Percentiles rank a stretch among this genome's conserved stretches.
Evolutionary conservation across 495 filamentous ascomycete genomes (phyloP).

Genomic region (Penicillium simplicissimum): DNA sequence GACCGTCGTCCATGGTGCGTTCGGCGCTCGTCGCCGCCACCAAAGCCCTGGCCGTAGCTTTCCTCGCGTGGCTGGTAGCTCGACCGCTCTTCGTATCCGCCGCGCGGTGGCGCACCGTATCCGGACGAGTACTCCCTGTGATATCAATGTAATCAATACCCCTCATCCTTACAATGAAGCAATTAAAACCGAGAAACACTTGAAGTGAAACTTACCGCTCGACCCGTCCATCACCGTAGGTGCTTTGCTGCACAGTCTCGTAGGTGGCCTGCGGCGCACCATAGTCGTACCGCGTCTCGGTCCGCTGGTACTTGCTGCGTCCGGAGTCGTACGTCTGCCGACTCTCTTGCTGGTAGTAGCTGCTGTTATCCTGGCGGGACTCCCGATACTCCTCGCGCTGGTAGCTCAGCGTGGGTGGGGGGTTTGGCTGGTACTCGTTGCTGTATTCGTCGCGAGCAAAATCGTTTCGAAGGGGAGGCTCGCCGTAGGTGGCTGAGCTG

Average conservation of each 20-base stretch:
- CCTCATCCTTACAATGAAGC: neutral
- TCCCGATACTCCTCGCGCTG: conserved; percentile 28
- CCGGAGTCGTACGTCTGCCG: conserved; percentile 18
- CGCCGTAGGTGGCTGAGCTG: conserved; percentile 5
- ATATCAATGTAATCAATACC: conserved; percentile 14
- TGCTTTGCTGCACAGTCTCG: conserved; percentile 11
- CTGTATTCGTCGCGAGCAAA: conserved; percentile 9
- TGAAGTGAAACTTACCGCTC: conserved; percentile 21
- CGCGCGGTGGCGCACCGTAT: conserved; percentile 21
- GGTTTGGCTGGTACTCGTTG: neutral
- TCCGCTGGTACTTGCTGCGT: conserved; percentile 22
- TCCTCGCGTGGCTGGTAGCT: conserved; percentile 20
- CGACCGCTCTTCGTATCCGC: conserved; percentile 20
- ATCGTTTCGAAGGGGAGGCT: conserved; percentile 1
- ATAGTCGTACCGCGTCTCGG: conserved; percentile 20
- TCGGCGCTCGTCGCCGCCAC: conserved; percentile 14
- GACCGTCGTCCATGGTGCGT: conserved; percentile 17
- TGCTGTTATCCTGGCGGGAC: conserved; percentile 33
- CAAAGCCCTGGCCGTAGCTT: conserved; percentile 20
- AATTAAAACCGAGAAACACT: neutral
- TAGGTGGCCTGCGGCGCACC: conserved; percentile 13
- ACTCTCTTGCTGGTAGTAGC: conserved; percentile 24
- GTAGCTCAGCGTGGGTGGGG: conserved; percentile 17
- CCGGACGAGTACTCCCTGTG: conserved; percentile 21
- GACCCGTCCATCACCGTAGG: conserved; percentile 13